Percentiles rank a stretch among this genome's conserved stretches.
Conservation (phyloP, 176 grass and related monocot genomes). For the Oryza officinalis region DNA sequence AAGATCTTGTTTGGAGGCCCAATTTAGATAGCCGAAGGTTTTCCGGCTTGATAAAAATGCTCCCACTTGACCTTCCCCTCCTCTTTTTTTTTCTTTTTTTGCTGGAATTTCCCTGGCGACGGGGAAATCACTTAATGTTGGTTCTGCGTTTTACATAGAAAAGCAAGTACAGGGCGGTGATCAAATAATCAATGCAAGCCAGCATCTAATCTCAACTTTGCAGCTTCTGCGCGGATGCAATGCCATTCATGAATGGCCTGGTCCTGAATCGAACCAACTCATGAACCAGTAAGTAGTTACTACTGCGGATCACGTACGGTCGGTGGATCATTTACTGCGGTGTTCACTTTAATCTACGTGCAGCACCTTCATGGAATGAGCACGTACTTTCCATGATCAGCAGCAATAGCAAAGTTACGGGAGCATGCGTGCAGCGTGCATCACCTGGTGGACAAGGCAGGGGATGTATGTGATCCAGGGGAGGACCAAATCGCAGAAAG, state of each 20-base stretch:
- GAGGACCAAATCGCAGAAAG: neutral
- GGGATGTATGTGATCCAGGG: neutral
- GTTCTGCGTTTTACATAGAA: neutral
- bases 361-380: neutral
- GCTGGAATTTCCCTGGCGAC: neutral
- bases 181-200: neutral
- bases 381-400: neutral
- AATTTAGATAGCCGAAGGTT: too few species aligned
- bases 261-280: neutral
- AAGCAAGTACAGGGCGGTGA: neutral
- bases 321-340: neutral
- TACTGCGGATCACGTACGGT: neutral
- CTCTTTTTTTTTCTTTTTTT: neutral
- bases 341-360: neutral
- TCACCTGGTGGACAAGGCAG: neutral
- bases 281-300: neutral
- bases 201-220: neutral
- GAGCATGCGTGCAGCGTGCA: neutral
- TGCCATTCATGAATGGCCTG: neutral
- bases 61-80: too few species aligned
- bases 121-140: neutral
- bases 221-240: neutral
- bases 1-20: too few species aligned
- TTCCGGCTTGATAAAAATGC: too few species aligned
- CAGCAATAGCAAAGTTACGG: neutral